Evolutionary conservation across 768 basidiomycete species (phyloP).

Genomic region (Lactarius vividus): DNA sequence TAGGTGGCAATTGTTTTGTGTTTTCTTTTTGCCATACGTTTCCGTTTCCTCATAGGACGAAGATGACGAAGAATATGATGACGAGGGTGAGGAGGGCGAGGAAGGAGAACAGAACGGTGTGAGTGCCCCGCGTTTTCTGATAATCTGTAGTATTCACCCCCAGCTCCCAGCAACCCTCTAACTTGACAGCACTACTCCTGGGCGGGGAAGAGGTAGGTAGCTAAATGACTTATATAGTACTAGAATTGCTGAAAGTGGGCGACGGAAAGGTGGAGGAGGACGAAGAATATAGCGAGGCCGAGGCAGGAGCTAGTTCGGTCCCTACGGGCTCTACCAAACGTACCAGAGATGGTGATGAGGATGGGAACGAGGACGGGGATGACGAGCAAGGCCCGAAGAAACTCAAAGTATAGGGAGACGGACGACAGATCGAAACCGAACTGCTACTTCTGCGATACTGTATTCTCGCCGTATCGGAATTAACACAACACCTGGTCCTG

Average conservation of each 20-base stretch:
- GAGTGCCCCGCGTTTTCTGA: background rate
- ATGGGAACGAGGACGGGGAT: background rate
- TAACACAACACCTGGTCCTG: conserved; percentile 7
- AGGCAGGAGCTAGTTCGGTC: background rate
- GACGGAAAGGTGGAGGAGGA: conserved; percentile 1
- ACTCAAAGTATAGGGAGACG: conserved; percentile 8
- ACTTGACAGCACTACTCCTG: conserved; percentile 19
- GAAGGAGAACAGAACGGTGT: conserved; percentile 21
- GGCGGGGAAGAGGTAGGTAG: conserved; percentile 7
- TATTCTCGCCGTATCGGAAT: background rate
- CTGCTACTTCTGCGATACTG: conserved; percentile 2
- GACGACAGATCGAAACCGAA: background rate
- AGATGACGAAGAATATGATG: conserved; percentile 1
- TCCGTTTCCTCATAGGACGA: conserved; percentile 12
- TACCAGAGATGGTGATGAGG: conserved; percentile 5
- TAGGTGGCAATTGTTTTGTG: background rate
- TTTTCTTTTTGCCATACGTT: background rate
- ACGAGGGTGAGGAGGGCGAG: conserved; percentile 3
- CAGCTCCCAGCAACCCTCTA: background rate
- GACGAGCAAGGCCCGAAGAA: conserved; percentile 19
- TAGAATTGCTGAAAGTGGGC: conserved; percentile 1
- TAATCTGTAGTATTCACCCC: background rate
- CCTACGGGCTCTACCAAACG: conserved; percentile 14
- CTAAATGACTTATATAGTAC: background rate
- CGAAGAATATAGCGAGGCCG: conserved; percentile 2